These are phyloP conservation scores for Mortierella polycephala DNA, from an alignment of 371 early-diverging fungal genomes.

Conservation along the genomic window DNA sequence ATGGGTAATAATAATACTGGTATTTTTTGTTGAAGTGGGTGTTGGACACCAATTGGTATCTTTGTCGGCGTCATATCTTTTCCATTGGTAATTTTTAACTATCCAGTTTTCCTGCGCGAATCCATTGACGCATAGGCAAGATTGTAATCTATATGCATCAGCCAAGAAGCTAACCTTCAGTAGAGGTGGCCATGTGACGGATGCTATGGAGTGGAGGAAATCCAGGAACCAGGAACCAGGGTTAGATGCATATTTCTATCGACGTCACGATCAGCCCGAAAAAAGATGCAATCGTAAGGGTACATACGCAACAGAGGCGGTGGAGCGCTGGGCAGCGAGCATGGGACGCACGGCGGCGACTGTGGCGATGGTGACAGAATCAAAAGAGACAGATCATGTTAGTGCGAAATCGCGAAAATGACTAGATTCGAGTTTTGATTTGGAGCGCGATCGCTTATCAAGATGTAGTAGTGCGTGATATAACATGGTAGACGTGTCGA, in stretches of 20 bases:
- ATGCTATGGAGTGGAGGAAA: slow-evolving; percentile 20
- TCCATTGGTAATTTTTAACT: no score
- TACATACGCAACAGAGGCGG: slow-evolving; percentile 55
- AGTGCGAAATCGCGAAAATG: slow-evolving; percentile 8
- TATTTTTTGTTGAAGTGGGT: no score
- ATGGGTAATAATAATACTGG: no score
- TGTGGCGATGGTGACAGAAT: slow-evolving; percentile 3
- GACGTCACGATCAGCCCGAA: slow-evolving; percentile 8
- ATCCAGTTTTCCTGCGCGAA: no score
- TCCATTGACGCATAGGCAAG: neutral
- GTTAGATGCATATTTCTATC: neutral
- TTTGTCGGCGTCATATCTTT: no score
- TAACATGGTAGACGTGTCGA: neutral
- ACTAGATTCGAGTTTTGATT: neutral
- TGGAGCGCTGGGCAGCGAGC: slow-evolving; percentile 56
- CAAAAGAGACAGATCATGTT: neutral
- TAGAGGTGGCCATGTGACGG: slow-evolving; percentile 55
- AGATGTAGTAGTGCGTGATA: neutral
- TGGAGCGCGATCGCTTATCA: neutral
- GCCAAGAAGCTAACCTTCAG: slow-evolving; percentile 48
- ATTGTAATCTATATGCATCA: neutral
- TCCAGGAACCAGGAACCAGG: neutral
- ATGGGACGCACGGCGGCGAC: slow-evolving; percentile 56
- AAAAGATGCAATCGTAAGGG: neutral
- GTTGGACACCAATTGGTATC: no score